These are phyloP conservation scores for Akebia trifoliata DNA, from an alignment of 164 flowering plant species.

Conservation along the genomic window DNA sequence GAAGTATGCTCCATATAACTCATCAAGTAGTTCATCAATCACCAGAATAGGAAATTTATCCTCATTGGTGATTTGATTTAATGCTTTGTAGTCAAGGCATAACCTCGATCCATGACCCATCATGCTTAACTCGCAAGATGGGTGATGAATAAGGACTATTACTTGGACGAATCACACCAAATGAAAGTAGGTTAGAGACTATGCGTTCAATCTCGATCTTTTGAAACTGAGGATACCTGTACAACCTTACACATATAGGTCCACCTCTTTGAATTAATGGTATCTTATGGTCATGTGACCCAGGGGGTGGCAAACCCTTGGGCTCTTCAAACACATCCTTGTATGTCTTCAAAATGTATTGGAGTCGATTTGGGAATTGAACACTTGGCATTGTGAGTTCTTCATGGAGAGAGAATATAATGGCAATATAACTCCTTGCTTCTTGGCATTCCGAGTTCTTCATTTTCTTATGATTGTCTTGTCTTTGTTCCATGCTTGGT, in stretches of 20 bases:
- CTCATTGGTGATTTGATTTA: neutral
- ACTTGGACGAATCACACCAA: neutral
- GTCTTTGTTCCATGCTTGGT: too few species aligned
- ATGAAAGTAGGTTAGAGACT: neutral
- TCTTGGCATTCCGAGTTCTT: too few species aligned
- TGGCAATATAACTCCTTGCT: too few species aligned
- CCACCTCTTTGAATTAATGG: neutral
- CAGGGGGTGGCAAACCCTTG: neutral
- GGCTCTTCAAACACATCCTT: neutral
- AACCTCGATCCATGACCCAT: neutral
- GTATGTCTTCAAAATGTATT: too few species aligned
- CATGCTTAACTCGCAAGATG: neutral
- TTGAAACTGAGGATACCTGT: neutral
- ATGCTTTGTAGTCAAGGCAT: neutral
- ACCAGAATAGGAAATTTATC: neutral
- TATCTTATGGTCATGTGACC: neutral
- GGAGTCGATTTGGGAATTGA: too few species aligned
- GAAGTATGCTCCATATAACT: neutral
- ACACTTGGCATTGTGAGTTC: too few species aligned
- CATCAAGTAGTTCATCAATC: neutral
- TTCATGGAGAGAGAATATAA: neutral
- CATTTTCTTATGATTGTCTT: too few species aligned
- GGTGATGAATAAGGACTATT: slow-evolving; percentile 1
- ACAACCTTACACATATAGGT: neutral
- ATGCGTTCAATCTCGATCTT: neutral